Base-by-base conservation (phyloP, 371 early-diverging fungal genomes). In the Mortierella sp. region DNA sequence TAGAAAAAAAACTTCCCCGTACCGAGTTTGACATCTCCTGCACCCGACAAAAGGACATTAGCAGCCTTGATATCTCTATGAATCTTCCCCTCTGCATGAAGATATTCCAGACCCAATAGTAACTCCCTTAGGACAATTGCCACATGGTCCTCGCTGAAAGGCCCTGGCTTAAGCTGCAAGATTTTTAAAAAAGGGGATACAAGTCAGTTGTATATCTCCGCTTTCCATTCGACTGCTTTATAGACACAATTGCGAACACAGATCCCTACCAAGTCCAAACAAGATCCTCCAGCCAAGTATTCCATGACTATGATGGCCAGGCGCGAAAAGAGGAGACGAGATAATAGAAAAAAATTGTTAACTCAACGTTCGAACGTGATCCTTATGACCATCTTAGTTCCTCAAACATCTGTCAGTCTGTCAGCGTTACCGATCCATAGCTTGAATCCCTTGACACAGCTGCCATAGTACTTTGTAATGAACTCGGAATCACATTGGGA, bases 51-150 rank as follows among this genome's bases (percentile, higher is more conserved):
- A 11, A 95, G 73, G 19, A 95, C 87, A 67, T 96, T 96, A 26
- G 95, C 96, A 21, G 95, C 95, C 84, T 94, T 94, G 58, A 94
- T 92, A 72, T 94, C 94, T 76, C 99, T 85, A 73, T 99, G 99
- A 34, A 99, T 87, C 79, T 98, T 96, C 55, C 95, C 91, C 79
- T 95, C 93, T 28, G 84, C 83, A 79, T 99, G 98, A n/a, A 99
- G 84, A 81, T 99, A 98, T 59, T 96, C 95, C 32, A 99, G 84
- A 4, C 99, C 99, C 49, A 90, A 82, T 28, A 97, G 82, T 37
- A 97, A 83, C 72, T 98, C 97, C 41, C 94, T 89, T 54, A 98
- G 67, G 32, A 98, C 93, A 52, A 96, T 92, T 19, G 96, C 94
- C 67, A 97, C 95, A 65, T 90, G 92, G 24, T 90, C 85, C 79